Evolutionary conservation across 1,284 basidiomycete species (phyloP).

Genomic region (Apiotrichum porosum): DNA sequence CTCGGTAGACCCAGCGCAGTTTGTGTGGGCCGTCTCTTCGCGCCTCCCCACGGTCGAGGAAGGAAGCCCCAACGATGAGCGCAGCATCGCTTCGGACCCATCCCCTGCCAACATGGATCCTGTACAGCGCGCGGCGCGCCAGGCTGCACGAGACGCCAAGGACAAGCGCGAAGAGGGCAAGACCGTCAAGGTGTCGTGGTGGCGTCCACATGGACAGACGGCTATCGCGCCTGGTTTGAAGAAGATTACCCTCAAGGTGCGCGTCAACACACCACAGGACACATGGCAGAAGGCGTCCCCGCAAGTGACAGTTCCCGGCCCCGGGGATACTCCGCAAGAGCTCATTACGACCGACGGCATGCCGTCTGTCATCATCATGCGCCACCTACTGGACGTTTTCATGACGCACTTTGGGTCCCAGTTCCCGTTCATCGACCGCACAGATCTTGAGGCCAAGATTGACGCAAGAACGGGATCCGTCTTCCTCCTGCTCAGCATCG

Average conservation of each 20-base stretch:
- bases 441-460: conserved; percentile 13
- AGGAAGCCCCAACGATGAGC: conserved; percentile 18
- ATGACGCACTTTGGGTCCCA: conserved; percentile 29
- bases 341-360: conserved; percentile 19
- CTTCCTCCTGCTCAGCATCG: conserved; percentile 27
- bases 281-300: conserved; percentile 7
- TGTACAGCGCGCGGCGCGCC: too few species aligned
- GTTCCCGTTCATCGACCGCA: conserved; percentile 23
- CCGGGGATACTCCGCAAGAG: conserved; percentile 4
- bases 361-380: conserved; percentile 20
- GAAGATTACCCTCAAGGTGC: conserved; percentile 30
- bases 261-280: conserved; percentile 20
- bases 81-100: conserved; percentile 5
- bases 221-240: conserved; percentile 35
- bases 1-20: conserved; percentile 24
- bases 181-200: conserved; percentile 37
- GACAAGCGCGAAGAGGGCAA: conserved; percentile 11
- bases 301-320: not conserved
- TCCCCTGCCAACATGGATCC: not conserved
- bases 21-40: conserved; percentile 28
- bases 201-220: conserved; percentile 35
- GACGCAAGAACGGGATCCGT: conserved; percentile 18
- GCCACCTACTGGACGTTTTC: conserved; percentile 29
- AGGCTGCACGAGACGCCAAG: not conserved
- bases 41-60: conserved; percentile 30